Evolutionary conservation across 495 filamentous ascomycete genomes (phyloP).

Genomic region (Amorphotheca resinae): DNA sequence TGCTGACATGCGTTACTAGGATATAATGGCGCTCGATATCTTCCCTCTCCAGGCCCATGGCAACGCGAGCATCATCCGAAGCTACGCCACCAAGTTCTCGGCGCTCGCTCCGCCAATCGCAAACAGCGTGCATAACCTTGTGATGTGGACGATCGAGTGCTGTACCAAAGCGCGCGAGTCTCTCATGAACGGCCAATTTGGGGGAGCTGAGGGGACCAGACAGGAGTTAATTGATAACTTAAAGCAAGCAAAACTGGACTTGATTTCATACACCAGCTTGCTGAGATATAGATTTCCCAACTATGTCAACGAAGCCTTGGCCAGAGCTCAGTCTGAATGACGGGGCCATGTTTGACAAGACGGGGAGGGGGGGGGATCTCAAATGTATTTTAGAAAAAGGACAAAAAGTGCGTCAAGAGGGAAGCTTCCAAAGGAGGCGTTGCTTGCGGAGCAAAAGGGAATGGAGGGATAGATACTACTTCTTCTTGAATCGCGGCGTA

Average conservation of each 20-base stretch:
- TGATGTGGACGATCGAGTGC: conserved; percentile 85
- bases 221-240: conserved; percentile 53
- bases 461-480: no score
- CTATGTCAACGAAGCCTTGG: conserved; percentile 68
- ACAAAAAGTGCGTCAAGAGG: no score
- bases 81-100: conserved; percentile 62
- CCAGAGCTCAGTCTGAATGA: conserved; percentile 58
- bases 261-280: conserved; percentile 91
- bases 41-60: conserved; percentile 62
- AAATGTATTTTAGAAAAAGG: conserved; percentile 1
- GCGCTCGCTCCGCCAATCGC: conserved; percentile 62
- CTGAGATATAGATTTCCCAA: conserved; percentile 72
- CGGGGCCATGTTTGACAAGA: neutral
- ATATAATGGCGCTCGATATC: conserved; percentile 58
- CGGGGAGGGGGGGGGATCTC: neutral
- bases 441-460: no score
- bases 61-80: conserved; percentile 60
- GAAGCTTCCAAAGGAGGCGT: no score
- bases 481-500: no score
- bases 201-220: conserved; percentile 57
- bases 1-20: conserved; percentile 35
- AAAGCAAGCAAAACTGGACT: conserved; percentile 65
- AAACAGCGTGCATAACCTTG: conserved; percentile 72
- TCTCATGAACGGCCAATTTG: conserved; percentile 51
- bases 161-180: conserved; percentile 62